These are phyloP conservation scores for Solanum habrochaites DNA, from an alignment of 257 asterid species.

Conservation along the genomic window DNA sequence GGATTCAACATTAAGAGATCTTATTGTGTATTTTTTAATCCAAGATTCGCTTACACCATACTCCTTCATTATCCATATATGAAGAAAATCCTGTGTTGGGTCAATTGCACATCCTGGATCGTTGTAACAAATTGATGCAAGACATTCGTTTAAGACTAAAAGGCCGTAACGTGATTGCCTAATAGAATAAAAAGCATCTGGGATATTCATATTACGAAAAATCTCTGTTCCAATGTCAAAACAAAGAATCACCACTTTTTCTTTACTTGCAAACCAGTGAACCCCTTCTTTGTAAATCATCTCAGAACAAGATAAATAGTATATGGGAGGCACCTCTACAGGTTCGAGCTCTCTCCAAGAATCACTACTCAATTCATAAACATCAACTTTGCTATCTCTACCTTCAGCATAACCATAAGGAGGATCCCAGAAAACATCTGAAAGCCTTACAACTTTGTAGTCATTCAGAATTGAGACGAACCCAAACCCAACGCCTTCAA, in stretches of 20 bases:
- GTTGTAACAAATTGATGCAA: not conserved
- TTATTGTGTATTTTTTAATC: not conserved
- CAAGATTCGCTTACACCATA: not conserved
- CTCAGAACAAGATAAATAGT: not conserved
- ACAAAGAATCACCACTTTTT: not conserved
- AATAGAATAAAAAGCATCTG: not conserved
- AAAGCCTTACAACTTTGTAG: not conserved
- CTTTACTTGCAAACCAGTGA: not conserved
- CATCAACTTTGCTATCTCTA: not conserved
- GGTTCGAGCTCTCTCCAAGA: not conserved
- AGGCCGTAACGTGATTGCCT: not conserved
- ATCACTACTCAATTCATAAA: not conserved
- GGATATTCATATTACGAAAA: not conserved
- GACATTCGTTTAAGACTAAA: not conserved
- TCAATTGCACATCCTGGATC: not conserved
- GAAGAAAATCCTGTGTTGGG: not conserved
- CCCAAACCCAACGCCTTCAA: not conserved
- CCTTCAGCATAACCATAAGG: not conserved
- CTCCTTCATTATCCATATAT: not conserved
- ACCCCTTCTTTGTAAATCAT: not conserved
- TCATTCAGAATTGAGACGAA: not conserved
- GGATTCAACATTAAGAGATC: not conserved
- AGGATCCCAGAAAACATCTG: no score
- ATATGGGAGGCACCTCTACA: not conserved
- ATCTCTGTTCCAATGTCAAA: not conserved